Evolutionary conservation across 2,329 filamentous ascomycete species (phyloP).

Genomic region (Helotiales sp.): DNA sequence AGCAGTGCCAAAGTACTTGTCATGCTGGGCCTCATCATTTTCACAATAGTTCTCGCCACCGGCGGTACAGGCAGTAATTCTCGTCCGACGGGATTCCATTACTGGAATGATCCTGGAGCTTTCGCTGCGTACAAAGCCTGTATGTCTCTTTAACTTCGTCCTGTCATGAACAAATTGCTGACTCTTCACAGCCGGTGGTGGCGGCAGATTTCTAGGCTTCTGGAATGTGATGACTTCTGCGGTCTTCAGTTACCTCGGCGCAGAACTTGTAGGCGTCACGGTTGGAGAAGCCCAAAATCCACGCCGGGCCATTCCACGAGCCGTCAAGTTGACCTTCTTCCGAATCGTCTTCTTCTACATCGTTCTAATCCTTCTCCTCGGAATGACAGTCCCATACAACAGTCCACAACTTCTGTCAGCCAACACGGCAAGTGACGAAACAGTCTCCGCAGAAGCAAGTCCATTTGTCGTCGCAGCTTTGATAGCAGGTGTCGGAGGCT

Average conservation of each 20-base stretch:
- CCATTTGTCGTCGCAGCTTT: conserved; percentile 64
- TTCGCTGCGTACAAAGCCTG: conserved; percentile 44
- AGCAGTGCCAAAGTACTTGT: conserved; percentile 65
- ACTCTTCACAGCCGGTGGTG: conserved; percentile 41
- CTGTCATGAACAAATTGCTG: conserved; percentile 1
- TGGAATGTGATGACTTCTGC: conserved; percentile 57
- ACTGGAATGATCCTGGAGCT: conserved; percentile 54
- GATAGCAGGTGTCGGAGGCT: conserved; percentile 63
- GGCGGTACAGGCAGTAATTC: conserved; percentile 66
- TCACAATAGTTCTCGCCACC: conserved; percentile 65
- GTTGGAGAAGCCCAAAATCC: conserved; percentile 68
- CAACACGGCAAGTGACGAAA: conserved; percentile 48
- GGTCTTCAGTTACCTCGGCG: conserved; percentile 65
- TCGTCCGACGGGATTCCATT: conserved; percentile 53
- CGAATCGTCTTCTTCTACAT: conserved; percentile 69
- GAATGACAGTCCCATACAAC: conserved; percentile 67
- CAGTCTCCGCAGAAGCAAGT: conserved; percentile 58
- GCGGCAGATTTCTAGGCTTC: conserved; percentile 62
- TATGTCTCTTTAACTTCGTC: conserved; percentile 18
- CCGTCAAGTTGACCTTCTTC: conserved; percentile 64
- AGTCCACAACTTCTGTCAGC: conserved; percentile 60
- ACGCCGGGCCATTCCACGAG: conserved; percentile 69
- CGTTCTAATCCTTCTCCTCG: conserved; percentile 63
- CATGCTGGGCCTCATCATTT: conserved; percentile 68
- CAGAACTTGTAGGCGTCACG: conserved; percentile 67